These are phyloP conservation scores for Termitomyces sp. DNA, from an alignment of 768 basidiomycete genomes.

Conservation along the genomic window DNA sequence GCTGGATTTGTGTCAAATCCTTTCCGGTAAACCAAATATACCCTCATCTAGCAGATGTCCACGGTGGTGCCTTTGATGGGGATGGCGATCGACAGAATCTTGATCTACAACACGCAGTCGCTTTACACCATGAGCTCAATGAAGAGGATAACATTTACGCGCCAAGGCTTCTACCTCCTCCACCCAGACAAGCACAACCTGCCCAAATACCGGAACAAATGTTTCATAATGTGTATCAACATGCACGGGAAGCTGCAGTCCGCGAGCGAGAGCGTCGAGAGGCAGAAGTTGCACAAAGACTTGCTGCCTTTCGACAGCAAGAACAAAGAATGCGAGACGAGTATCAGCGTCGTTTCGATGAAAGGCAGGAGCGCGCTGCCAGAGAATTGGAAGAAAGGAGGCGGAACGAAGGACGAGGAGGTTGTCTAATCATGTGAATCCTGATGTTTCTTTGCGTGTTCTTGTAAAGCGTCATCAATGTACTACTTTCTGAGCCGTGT, in stretches of 20 bases:
- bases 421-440: neutral
- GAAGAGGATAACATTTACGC: neutral
- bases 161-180: neutral
- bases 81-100: conserved; percentile 6
- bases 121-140: conserved; percentile 1
- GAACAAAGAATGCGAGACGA: neutral
- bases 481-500: neutral
- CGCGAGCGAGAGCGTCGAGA: neutral
- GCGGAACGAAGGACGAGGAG: neutral
- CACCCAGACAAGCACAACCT: neutral
- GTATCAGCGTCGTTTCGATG: conserved; percentile 1
- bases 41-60: conserved; percentile 4
- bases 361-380: neutral
- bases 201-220: neutral
- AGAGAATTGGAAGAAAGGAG: conserved; percentile 2
- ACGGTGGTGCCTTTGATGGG: conserved; percentile 12
- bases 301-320: neutral
- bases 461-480: neutral
- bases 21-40: conserved; percentile 23
- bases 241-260: neutral
- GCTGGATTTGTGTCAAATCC: conserved; percentile 45
- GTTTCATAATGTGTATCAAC: neutral
- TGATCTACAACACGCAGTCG: conserved; percentile 5
- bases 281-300: neutral
- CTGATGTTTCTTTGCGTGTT: neutral